A percentile compares a stretch with the other conserved stretches of the same genome.
Conservation (phyloP, 2,329 filamentous ascomycete species). For the Coleophoma crateriformis region DNA sequence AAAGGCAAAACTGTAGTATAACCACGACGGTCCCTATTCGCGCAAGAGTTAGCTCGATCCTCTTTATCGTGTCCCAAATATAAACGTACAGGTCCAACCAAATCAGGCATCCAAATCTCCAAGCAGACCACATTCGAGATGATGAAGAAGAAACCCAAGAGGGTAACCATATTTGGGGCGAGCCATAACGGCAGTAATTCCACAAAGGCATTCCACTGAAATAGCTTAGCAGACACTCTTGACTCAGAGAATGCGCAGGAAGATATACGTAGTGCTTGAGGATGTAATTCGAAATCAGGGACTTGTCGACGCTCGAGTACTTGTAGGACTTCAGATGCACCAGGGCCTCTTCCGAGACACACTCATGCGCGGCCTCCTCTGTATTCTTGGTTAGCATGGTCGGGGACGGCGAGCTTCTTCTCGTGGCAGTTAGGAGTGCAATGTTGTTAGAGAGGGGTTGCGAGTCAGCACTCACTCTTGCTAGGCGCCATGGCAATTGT, state of each 20-base stretch:
- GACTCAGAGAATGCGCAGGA: neutral
- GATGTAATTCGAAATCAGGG: slow-evolving; percentile 87
- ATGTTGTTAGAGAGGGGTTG: neutral
- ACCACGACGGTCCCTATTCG: slow-evolving; percentile 75
- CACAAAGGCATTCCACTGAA: slow-evolving; percentile 94
- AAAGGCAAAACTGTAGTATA: slow-evolving; percentile 93
- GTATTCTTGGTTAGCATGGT: slow-evolving; percentile 1
- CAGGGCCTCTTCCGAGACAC: slow-evolving; percentile 84
- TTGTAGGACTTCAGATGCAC: slow-evolving; percentile 93
- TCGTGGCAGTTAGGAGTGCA: neutral
- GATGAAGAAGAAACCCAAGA: slow-evolving; percentile 93
- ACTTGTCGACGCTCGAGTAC: slow-evolving; percentile 96
- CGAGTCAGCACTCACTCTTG: slow-evolving; percentile 22
- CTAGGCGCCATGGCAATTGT: slow-evolving; percentile 30
- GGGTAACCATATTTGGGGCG: slow-evolving; percentile 94
- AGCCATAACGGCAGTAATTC: slow-evolving; percentile 91
- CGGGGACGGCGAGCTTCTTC: too few relatives aligned
- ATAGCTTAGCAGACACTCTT: neutral
- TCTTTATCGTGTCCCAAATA: neutral
- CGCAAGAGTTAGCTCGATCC: neutral
- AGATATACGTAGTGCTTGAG: slow-evolving; percentile 84
- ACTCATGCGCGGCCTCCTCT: slow-evolving; percentile 58
- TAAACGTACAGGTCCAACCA: slow-evolving; percentile 74
- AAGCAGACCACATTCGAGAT: slow-evolving; percentile 71
- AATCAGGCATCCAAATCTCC: slow-evolving; percentile 78